Percentiles rank a stretch among this genome's conserved stretches.
These are phyloP conservation scores for Brassica balearica DNA, from an alignment of 441 rosid genomes.

Conservation along the genomic window DNA sequence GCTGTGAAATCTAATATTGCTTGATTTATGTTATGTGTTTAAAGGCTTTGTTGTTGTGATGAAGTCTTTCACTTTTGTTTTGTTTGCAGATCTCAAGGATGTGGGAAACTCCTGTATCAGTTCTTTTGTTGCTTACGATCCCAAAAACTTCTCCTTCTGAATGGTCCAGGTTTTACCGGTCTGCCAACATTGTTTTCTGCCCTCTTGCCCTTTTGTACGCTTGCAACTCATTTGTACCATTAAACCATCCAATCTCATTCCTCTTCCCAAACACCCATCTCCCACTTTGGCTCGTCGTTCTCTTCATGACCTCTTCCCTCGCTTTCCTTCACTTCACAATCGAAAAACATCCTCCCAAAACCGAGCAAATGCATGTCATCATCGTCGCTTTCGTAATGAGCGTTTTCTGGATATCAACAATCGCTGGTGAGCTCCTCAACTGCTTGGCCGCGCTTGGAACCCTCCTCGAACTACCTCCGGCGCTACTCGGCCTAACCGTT, in stretches of 20 bases:
- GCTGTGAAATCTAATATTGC: too few relatives aligned
- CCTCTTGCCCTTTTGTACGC: slow-evolving; percentile 77
- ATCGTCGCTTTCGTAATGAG: slow-evolving; percentile 84
- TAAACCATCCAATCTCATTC: slow-evolving; percentile 80
- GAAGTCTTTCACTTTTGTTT: neutral
- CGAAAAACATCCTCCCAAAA: slow-evolving; percentile 86
- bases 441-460: slow-evolving; percentile 85
- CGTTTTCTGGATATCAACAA: slow-evolving; percentile 92
- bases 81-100: slow-evolving; percentile 67
- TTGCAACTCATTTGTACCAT: slow-evolving; percentile 82
- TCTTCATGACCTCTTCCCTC: slow-evolving; percentile 73
- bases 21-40: neutral
- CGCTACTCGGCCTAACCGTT: slow-evolving; percentile 87
- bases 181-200: slow-evolving; percentile 83
- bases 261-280: slow-evolving; percentile 70
- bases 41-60: neutral
- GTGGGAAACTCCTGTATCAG: slow-evolving; percentile 78
- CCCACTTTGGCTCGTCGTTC: slow-evolving; percentile 82
- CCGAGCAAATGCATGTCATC: slow-evolving; percentile 73
- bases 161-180: slow-evolving; percentile 77
- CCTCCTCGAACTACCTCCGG: slow-evolving; percentile 76
- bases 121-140: slow-evolving; percentile 78
- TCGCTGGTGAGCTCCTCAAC: slow-evolving; percentile 89
- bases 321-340: slow-evolving; percentile 74
- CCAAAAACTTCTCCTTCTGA: slow-evolving; percentile 79